A percentile compares a stretch with the other conserved stretches of the same genome.
Evolutionary conservation across 2,329 filamentous ascomycete species (phyloP).

Genomic region (Sarocladium brachiariae): DNA sequence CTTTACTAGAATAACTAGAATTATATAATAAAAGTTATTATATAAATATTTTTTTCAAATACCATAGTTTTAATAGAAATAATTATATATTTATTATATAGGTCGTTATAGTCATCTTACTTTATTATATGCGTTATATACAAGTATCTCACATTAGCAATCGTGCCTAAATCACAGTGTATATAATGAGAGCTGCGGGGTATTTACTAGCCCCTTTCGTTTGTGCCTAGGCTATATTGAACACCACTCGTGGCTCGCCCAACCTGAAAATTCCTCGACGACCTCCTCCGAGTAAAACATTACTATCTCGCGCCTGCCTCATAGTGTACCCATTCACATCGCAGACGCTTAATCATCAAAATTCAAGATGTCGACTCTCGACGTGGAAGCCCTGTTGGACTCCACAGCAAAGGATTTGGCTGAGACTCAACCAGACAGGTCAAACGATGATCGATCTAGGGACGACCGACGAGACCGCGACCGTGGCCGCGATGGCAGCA

Average conservation of each 20-base stretch:
- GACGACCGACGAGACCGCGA: conserved; percentile 49
- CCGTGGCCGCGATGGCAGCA: conserved; percentile 41
- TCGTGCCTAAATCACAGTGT: too few species aligned
- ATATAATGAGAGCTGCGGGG: too few species aligned
- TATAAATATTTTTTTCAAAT: too few species aligned
- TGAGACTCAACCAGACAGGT: conserved; percentile 1
- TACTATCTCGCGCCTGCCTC: neutral
- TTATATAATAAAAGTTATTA: too few species aligned
- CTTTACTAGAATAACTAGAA: too few species aligned
- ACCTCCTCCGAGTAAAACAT: neutral
- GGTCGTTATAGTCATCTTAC: too few species aligned
- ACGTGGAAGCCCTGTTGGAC: conserved; percentile 88
- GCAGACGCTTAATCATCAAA: too few species aligned
- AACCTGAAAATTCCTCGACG: conserved; percentile 2
- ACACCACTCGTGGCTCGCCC: neutral
- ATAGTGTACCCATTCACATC: neutral
- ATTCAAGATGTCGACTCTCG: conserved; percentile 43
- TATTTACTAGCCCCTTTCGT: too few species aligned
- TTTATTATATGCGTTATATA: too few species aligned
- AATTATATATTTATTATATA: too few species aligned
- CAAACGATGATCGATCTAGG: conserved; percentile 40
- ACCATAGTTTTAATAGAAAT: too few species aligned
- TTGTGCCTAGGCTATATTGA: neutral
- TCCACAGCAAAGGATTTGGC: conserved; percentile 61
- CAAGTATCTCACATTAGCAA: too few species aligned